A percentile compares a stretch with the other conserved stretches of the same genome.
These are phyloP conservation scores for Fomes fomentarius DNA, from an alignment of 1,284 basidiomycete species.

Conservation along the genomic window DNA sequence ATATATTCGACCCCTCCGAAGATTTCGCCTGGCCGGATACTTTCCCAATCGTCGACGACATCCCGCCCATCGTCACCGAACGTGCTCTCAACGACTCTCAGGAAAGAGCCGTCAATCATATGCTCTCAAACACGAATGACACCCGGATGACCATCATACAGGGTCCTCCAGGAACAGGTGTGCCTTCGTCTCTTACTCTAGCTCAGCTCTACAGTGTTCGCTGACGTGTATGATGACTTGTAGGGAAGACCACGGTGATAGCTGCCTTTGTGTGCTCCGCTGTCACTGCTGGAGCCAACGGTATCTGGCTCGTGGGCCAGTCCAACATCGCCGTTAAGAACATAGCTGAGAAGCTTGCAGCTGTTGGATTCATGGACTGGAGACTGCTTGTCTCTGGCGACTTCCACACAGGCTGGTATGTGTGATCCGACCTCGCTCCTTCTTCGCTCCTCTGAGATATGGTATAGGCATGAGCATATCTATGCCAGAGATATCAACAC, in stretches of 20 bases:
- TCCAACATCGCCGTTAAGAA: slow-evolving; percentile 73
- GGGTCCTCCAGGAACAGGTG: slow-evolving; percentile 53
- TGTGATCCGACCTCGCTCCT: too few relatives aligned
- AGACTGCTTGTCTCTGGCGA: slow-evolving; percentile 60
- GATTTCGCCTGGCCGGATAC: slow-evolving; percentile 33
- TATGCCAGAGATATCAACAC: slow-evolving; percentile 84
- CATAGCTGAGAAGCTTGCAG: slow-evolving; percentile 62
- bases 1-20: slow-evolving; percentile 39
- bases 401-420: slow-evolving; percentile 64
- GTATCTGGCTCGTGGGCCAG: slow-evolving; percentile 76
- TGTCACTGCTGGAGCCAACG: slow-evolving; percentile 39
- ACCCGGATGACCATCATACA: slow-evolving; percentile 54
- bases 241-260: slow-evolving; percentile 69
- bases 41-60: slow-evolving; percentile 18
- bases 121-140: slow-evolving; percentile 47
- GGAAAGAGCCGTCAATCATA: slow-evolving; percentile 50
- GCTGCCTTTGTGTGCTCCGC: slow-evolving; percentile 55
- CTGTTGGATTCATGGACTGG: slow-evolving; percentile 49
- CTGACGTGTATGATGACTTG: slow-evolving; percentile 12
- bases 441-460: too few relatives aligned
- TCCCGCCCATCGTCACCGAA: slow-evolving; percentile 21
- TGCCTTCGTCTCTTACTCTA: neutral
- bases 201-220: neutral
- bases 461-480: slow-evolving; percentile 75
- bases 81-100: slow-evolving; percentile 58